Evolutionary conservation across 2,329 filamentous ascomycete species (phyloP), one percentile per base, ranked within the genome.

Genomic region (Alternaria sp.): DNA sequence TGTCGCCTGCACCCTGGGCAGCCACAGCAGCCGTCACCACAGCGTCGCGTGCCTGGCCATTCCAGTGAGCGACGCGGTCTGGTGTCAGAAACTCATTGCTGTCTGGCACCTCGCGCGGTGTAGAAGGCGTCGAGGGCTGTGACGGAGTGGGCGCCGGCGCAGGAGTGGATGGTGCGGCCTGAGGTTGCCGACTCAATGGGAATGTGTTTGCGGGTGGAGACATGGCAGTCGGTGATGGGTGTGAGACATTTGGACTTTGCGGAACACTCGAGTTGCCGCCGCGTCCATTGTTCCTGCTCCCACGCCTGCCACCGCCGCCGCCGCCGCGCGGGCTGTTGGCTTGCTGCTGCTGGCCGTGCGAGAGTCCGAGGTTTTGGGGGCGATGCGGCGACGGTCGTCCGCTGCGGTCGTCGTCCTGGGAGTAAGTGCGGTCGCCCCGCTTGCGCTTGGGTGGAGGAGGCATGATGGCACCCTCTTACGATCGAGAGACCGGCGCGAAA

Each of bases 11-110:
- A 36, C 87, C 82, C 70, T 89, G 87, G 51, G 90, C 89, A 69
- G 89, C 84, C 46, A 86, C 78, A 23, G 90, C 91, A 70, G 88
- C 85, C 21, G 88, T 85, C 19, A 95, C 81, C 12, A 97, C 83
- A 25, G 88, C 86, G 65, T 90, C 85, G 59, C 89, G 90, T 28
- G 91, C 92, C 49, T 82, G 84, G 32, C 86, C 83, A 43, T 84
- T 81, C 96, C 96, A 98, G 28, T 83, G 81, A 30, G 84, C 82
- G 54, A 96, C 79, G 58, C 87, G 85, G 21, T 89, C 86, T 66
- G 93, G 88, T 5, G 91, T 96, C 50, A 97, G 80, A 72, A 91
- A 89, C 61, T 90, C 87, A 79, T 96, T 97, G 70, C 86, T 87
- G 79, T 91, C 96, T 11, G 74, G 70, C 1, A 73, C 69, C 7